A percentile compares a stretch with the other conserved stretches of the same genome.
Evolutionary conservation across 768 basidiomycete species (phyloP).

Genomic region (Xerocomus brunneocitrinus): DNA sequence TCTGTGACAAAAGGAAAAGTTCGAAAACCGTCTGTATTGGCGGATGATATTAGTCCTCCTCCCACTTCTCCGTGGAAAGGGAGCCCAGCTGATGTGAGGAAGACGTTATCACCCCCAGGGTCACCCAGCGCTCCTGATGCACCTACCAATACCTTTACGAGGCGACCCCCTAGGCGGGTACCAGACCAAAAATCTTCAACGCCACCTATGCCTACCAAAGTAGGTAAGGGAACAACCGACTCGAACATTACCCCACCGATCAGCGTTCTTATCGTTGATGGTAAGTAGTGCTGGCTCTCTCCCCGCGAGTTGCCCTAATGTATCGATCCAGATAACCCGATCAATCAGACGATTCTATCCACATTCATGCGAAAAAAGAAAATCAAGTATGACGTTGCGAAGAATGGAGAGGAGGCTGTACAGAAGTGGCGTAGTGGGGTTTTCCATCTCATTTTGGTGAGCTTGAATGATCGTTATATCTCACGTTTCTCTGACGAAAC

Average conservation of each 20-base stretch:
- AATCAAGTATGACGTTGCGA: slow-evolving; percentile 92
- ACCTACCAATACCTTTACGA: slow-evolving; percentile 20
- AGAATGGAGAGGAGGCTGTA: slow-evolving; percentile 93
- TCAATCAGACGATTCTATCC: slow-evolving; percentile 96
- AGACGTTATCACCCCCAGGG: slow-evolving; percentile 32
- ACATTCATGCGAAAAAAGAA: slow-evolving; percentile 96
- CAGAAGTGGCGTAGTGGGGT: slow-evolving; percentile 89
- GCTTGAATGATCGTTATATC: slow-evolving; percentile 25
- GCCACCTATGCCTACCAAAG: slow-evolving; percentile 39
- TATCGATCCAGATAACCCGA: slow-evolving; percentile 77
- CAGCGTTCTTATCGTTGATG: slow-evolving; percentile 96
- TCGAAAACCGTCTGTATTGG: slow-evolving; percentile 29
- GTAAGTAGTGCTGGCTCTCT: slow-evolving; percentile 40
- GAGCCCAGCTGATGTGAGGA: slow-evolving; percentile 27
- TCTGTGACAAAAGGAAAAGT: slow-evolving; percentile 20
- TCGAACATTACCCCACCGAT: slow-evolving; percentile 89
- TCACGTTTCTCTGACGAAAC: slow-evolving; percentile 9
- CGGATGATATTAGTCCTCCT: slow-evolving; percentile 20
- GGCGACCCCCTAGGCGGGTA: slow-evolving; percentile 31
- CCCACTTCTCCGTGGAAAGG: slow-evolving; percentile 22
- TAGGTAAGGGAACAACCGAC: slow-evolving; percentile 49
- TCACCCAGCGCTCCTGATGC: slow-evolving; percentile 28
- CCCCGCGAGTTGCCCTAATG: slow-evolving; percentile 11
- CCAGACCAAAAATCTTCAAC: slow-evolving; percentile 27
- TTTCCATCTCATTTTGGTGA: slow-evolving; percentile 92